A percentile compares a stretch with the other conserved stretches of the same genome.
Conservation (phyloP, 148 eudicot species). For the Suaeda aralocaspica region DNA sequence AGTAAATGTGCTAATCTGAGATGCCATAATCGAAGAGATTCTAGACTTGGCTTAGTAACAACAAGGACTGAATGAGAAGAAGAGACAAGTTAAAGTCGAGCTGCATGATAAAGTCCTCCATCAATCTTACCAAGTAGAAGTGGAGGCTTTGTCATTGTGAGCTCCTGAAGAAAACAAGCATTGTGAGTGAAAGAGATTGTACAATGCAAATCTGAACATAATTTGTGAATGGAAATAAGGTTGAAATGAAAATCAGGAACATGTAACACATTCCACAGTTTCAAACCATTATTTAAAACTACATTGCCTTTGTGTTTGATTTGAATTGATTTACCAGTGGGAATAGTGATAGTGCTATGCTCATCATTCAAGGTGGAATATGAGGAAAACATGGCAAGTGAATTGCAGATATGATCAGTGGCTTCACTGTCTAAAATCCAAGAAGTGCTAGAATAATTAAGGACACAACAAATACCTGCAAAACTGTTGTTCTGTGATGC, state of each 20-base stretch:
- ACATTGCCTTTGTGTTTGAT: not conserved
- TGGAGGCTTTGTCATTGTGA: no score
- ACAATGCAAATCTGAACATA: not conserved
- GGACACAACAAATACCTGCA: no score
- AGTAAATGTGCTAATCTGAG: not conserved
- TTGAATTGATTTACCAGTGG: not conserved
- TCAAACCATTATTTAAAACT: not conserved
- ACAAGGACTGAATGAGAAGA: no score
- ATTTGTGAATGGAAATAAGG: not conserved
- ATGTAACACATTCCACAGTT: not conserved
- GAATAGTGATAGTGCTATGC: not conserved
- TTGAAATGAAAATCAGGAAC: not conserved
- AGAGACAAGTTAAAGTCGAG: not conserved
- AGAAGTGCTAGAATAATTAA: no score
- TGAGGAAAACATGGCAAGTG: not conserved
- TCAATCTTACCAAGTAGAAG: not conserved
- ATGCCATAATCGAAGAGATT: not conserved
- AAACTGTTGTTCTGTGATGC: no score
- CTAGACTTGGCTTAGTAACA: accelerated
- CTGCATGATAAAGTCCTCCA: not conserved
- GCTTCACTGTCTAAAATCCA: not conserved
- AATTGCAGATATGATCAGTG: not conserved
- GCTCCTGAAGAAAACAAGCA: not conserved
- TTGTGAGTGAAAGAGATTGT: not conserved
- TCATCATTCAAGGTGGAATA: not conserved